Evolutionary conservation across 2,329 filamentous ascomycete species (phyloP).

Genomic region (Pyrenochaeta sp.): DNA sequence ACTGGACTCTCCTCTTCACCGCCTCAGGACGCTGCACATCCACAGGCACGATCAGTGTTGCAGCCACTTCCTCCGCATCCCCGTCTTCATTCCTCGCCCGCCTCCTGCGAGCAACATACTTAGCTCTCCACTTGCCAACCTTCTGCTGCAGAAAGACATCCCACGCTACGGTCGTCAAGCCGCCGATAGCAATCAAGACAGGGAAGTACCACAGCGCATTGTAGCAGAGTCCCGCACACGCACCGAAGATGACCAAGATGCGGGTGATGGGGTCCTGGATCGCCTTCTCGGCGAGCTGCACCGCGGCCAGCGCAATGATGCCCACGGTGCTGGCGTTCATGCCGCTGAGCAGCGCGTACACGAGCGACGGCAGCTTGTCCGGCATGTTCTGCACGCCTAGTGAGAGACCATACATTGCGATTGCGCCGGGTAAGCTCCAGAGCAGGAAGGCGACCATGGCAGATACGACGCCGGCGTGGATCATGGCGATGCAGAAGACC

Average conservation of each 20-base stretch:
- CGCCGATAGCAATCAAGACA: slow-evolving; percentile 65
- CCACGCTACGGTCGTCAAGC: slow-evolving; percentile 61
- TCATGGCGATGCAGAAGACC: slow-evolving; percentile 71
- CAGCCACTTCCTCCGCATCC: slow-evolving; percentile 28
- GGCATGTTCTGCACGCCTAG: slow-evolving; percentile 69
- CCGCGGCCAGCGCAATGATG: slow-evolving; percentile 73
- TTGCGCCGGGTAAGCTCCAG: slow-evolving; percentile 74
- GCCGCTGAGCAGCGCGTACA: slow-evolving; percentile 74
- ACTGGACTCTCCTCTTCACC: slow-evolving; percentile 26
- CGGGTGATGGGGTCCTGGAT: slow-evolving; percentile 71
- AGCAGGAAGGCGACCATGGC: slow-evolving; percentile 68
- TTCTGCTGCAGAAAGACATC: slow-evolving; percentile 62
- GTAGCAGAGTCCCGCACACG: slow-evolving; percentile 71
- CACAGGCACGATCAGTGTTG: slow-evolving; percentile 17
- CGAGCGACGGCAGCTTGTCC: slow-evolving; percentile 65
- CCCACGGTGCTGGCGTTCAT: slow-evolving; percentile 77
- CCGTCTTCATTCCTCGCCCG: slow-evolving; percentile 22
- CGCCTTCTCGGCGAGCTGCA: slow-evolving; percentile 71
- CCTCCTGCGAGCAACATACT: slow-evolving; percentile 24
- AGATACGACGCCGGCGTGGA: slow-evolving; percentile 66
- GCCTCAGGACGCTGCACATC: slow-evolving; percentile 24
- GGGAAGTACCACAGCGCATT: slow-evolving; percentile 81
- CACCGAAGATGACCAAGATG: slow-evolving; percentile 69
- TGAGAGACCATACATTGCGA: slow-evolving; percentile 73
- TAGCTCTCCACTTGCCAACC: slow-evolving; percentile 38